These are phyloP conservation scores for Delphinella strobiligena DNA, from an alignment of 2,329 filamentous ascomycete genomes.

Conservation along the genomic window DNA sequence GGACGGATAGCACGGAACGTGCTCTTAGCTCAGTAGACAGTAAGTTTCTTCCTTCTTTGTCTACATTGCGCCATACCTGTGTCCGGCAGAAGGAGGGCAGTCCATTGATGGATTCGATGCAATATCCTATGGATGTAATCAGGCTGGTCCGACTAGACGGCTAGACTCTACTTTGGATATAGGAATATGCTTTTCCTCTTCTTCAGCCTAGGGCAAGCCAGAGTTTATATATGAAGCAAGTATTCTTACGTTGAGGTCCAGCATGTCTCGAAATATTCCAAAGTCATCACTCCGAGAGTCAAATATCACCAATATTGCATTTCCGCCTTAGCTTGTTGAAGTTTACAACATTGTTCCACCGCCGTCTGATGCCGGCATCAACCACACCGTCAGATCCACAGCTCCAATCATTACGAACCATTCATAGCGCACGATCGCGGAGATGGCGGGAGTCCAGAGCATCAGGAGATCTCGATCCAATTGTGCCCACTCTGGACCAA, in stretches of 20 bases:
- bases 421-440: constrained; percentile 22
- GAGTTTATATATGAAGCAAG: too few species aligned
- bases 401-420: constrained; percentile 22
- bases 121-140: too few species aligned
- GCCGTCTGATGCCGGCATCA: constrained; percentile 27
- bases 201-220: too few species aligned
- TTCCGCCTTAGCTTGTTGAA: constrained; percentile 39
- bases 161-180: too few species aligned
- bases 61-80: too few species aligned
- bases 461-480: not conserved
- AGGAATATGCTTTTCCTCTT: too few species aligned
- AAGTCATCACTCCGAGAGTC: constrained; percentile 28
- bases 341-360: constrained; percentile 33
- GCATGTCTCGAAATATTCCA: constrained; percentile 20
- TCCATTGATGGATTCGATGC: too few species aligned
- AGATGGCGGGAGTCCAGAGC: not conserved
- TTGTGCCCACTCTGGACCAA: not conserved
- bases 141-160: too few species aligned
- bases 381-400: constrained; percentile 26
- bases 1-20: constrained; percentile 1
- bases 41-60: constrained; percentile 9
- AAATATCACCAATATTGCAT: constrained; percentile 25
- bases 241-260: too few species aligned
- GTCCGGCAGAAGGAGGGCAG: too few species aligned
- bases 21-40: constrained; percentile 13